Percentiles rank a stretch among this genome's conserved stretches.
Conservation (phyloP, 1,139 yeast genomes). For the Pichia inconspicua region DNA sequence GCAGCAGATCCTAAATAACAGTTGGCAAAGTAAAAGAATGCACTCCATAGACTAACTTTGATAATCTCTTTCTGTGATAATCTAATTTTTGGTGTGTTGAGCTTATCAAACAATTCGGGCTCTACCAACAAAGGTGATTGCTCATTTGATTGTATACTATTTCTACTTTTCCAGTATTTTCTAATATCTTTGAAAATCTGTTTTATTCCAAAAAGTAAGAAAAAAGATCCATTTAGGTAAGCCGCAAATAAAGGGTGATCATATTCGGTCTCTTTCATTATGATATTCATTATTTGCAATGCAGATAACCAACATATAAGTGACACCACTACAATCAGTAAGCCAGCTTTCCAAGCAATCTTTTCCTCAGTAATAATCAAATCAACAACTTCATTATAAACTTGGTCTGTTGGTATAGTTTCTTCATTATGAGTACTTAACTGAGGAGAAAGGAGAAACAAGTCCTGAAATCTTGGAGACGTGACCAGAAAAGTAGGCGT, state of each 20-base stretch:
- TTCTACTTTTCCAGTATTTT: background rate
- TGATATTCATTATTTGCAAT: constrained; percentile 41
- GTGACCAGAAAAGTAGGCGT: constrained; percentile 20
- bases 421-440: background rate
- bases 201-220: constrained; percentile 32
- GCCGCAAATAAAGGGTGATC: constrained; percentile 43
- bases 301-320: constrained; percentile 43
- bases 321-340: constrained; percentile 35
- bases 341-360: constrained; percentile 37
- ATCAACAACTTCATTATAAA: constrained; percentile 33
- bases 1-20: constrained; percentile 36
- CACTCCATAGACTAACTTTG: constrained; percentile 33
- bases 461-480: constrained; percentile 14
- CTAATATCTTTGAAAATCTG: background rate
- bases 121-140: constrained; percentile 2
- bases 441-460: background rate
- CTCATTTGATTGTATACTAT: background rate
- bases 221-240: constrained; percentile 40
- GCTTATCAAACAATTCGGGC: constrained; percentile 1
- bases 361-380: constrained; percentile 41
- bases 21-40: constrained; percentile 37
- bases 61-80: constrained; percentile 31
- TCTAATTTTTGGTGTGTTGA: constrained; percentile 20
- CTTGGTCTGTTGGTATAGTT: constrained; percentile 17
- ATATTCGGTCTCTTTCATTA: constrained; percentile 41